Base-by-base conservation (phyloP, 31 red algal species). In the Pterothamnion heteromorphum region DNA sequence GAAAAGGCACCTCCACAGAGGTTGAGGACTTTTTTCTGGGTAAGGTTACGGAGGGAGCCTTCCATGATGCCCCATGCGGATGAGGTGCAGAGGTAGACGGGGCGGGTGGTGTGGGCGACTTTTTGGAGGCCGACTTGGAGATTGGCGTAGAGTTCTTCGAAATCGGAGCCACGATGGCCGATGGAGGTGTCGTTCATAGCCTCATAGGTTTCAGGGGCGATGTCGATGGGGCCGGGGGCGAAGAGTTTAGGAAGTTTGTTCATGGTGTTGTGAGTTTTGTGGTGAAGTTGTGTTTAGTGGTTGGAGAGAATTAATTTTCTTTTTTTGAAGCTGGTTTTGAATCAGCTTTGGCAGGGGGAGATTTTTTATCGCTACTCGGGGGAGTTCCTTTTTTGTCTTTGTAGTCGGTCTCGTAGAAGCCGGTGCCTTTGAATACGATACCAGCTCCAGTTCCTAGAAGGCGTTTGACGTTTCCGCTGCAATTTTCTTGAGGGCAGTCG, bases 1-100 rank as follows among this genome's bases (percentile, higher is more conserved):
- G 51, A 64, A n/a, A 64, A 64, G 51, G 51, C 51, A 18, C 51
- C 51, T 9, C 51, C 9, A n/a, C 51, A 64, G 51, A 64, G 51
- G 51, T 64, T 64, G n/a, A 64, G 51, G 51, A 64, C 51, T 64
- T 64, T 64, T 64, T 64, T 64, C 51, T 64, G 51, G n/a, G n/a
- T n/a, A 18, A 64, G 51, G 51, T 64, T 64, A 18, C 51, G 9
- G 51, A 64, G 9, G 51, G 51, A 9, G 9, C 14, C 51, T 64
- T 64, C 51, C 51, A 64, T 64, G 51, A 64, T n/a, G 9, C 51
- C 51, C 51, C 51, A 64, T 64, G 51, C 51, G n/a, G 51, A 64
- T 64, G 51, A 64, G 51, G 51, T 64, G 51, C 14, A 64, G 51
- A 64, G 51, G 51, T 64, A 64, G n/a, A 64, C 51, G n/a, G 9